Conservation (phyloP, 306 rosid genomes). For the Malus orientalis region DNA sequence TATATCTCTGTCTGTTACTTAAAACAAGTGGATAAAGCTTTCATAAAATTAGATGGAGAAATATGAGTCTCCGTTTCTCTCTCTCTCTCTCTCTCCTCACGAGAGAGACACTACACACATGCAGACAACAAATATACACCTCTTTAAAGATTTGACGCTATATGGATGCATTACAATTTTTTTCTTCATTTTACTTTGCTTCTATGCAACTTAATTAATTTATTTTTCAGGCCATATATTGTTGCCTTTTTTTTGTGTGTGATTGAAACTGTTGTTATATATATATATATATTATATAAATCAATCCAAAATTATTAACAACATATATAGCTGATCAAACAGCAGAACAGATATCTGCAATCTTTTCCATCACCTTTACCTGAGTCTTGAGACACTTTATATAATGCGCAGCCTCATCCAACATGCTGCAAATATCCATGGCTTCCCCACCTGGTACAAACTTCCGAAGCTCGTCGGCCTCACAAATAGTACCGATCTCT, state of each 20-base stretch:
- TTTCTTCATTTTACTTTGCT: background rate
- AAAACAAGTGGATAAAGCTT: no score
- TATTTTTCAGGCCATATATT: background rate
- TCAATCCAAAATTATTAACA: background rate
- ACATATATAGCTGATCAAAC: background rate
- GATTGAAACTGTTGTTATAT: background rate
- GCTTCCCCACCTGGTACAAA: constrained; percentile 30
- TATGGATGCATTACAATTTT: background rate
- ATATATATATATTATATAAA: background rate
- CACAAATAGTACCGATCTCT: background rate
- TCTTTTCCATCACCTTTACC: constrained; percentile 25
- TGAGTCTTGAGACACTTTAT: constrained; percentile 27
- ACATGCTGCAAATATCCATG: constrained; percentile 23
- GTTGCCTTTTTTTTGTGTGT: background rate
- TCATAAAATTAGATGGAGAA: no score
- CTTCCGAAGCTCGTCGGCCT: constrained; percentile 9
- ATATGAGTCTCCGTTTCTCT: no score
- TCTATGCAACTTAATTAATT: background rate
- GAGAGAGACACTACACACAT: no score
- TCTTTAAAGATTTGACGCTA: no score
- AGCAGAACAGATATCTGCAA: constrained; percentile 9
- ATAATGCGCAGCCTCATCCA: constrained; percentile 33
- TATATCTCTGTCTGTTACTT: no score
- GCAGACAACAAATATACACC: background rate
- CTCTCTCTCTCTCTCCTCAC: no score